phyloP scores from a whole-genome alignment of 2,329 filamentous ascomycete genomes.

The Trichoderma endophyticum region DNA sequence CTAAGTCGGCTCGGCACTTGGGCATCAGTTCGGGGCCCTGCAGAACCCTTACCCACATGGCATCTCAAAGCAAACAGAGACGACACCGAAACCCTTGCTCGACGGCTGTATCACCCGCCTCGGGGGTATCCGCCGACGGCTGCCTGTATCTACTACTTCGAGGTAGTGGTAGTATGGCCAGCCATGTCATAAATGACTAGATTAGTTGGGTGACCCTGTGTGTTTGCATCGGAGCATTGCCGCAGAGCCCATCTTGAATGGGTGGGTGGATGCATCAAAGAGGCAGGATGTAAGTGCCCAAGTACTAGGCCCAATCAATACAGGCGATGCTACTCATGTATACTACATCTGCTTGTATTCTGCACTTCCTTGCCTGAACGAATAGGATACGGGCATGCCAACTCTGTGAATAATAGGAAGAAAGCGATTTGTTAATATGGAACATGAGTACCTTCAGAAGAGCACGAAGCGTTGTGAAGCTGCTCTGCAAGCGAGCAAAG shows the following conservation, averaged over 20 bases:
- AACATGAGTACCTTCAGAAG: background rate
- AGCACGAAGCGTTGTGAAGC: background rate
- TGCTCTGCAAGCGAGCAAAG: background rate
- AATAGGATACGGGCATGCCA: background rate
- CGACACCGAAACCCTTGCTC: slow-evolving; percentile 10
- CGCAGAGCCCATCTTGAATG: background rate
- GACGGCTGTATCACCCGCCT: slow-evolving; percentile 3
- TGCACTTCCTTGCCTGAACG: background rate
- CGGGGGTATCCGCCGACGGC: slow-evolving; percentile 10
- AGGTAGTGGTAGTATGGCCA: background rate
- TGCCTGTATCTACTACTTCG: background rate
- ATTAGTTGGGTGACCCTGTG: slow-evolving; percentile 9
- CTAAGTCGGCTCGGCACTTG: background rate
- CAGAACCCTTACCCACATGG: slow-evolving; percentile 12
- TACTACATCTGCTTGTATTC: background rate
- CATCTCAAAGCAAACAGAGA: background rate
- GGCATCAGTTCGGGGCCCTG: slow-evolving; percentile 2
- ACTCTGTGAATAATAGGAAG: background rate
- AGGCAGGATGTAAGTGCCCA: slow-evolving; percentile 3
- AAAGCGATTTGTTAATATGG: background rate
- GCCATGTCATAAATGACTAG: slow-evolving; percentile 16
- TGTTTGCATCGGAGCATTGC: slow-evolving; percentile 16
- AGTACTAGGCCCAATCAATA: slow-evolving; percentile 1
- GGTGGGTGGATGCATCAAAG: background rate
- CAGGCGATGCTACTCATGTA: background rate